Percentiles rank a stretch among this genome's conserved stretches.
Evolutionary conservation across 208 protist genomes (phyloP).

Genomic region (Acanthamoeba castellanii): DNA sequence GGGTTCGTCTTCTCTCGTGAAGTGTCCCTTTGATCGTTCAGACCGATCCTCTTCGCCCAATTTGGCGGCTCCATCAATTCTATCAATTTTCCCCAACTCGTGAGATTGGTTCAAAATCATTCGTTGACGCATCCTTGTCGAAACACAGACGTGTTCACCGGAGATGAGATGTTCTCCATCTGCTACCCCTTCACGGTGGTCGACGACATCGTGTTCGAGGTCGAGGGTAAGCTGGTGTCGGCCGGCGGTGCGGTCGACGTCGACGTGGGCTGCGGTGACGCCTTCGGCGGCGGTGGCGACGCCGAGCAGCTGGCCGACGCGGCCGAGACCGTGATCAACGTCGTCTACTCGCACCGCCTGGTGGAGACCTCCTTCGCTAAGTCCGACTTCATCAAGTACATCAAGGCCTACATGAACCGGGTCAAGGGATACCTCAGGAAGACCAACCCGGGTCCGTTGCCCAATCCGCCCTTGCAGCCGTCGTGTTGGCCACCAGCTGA

Average conservation of each 20-base stretch:
- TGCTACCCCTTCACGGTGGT: conserved; percentile 66
- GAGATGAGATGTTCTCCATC: conserved; percentile 74
- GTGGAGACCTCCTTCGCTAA: conserved; percentile 72
- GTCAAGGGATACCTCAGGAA: conserved; percentile 57
- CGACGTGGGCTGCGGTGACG: conserved; percentile 73
- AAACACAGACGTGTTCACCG: conserved; percentile 71
- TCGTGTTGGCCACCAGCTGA: neutral
- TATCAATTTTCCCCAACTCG: neutral
- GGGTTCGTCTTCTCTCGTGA: neutral
- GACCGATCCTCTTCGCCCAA: neutral
- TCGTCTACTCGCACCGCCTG: conserved; percentile 72
- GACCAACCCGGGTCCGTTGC: conserved; percentile 61
- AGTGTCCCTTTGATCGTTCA: neutral
- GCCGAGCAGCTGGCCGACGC: conserved; percentile 4
- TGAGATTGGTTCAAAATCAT: no score
- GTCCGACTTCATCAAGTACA: conserved; percentile 69
- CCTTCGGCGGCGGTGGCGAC: conserved; percentile 43
- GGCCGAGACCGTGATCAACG: conserved; percentile 69
- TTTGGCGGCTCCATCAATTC: neutral
- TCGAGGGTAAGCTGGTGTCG: conserved; percentile 46
- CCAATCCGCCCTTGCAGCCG: neutral
- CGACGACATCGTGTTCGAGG: conserved; percentile 66
- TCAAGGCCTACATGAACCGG: conserved; percentile 74
- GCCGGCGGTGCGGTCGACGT: conserved; percentile 16
- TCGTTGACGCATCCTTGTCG: no score